Evolutionary conservation across 2,329 filamentous ascomycete species (phyloP).

Genomic region (Botryosphaeria agaves): DNA sequence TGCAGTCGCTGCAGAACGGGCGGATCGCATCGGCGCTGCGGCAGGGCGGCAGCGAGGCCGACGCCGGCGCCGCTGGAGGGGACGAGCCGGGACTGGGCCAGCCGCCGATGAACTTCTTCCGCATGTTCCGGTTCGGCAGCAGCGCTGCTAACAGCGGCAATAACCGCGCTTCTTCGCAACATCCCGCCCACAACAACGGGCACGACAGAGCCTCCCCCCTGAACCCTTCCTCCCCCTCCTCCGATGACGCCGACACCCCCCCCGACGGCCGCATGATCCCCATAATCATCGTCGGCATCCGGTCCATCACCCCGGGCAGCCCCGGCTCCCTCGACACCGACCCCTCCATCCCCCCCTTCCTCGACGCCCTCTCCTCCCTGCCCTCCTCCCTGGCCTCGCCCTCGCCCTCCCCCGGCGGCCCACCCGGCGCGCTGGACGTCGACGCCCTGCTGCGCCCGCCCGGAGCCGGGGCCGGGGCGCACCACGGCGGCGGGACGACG

Average conservation of each 20-base stretch:
- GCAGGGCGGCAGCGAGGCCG: constrained; percentile 23
- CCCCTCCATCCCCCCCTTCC: constrained; percentile 27
- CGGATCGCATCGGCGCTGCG: constrained; percentile 38
- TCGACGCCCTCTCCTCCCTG: constrained; percentile 32
- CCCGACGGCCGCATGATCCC: constrained; percentile 43
- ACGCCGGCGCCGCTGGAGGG: constrained; percentile 18
- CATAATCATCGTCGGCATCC: constrained; percentile 51
- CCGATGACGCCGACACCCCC: constrained; percentile 16
- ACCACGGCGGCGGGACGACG: too few relatives aligned
- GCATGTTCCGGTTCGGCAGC: constrained; percentile 50
- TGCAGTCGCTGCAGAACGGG: constrained; percentile 44
- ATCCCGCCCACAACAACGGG: too few relatives aligned
- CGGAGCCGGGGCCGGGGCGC: constrained; percentile 35
- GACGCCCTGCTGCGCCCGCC: constrained; percentile 34
- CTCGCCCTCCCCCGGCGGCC: constrained; percentile 28
- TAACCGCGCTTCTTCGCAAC: constrained; percentile 6
- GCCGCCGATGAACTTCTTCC: constrained; percentile 47
- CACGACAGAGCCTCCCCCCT: constrained; percentile 4
- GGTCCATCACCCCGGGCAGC: constrained; percentile 40
- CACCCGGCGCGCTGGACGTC: too few relatives aligned
- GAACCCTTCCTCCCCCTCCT: constrained; percentile 9
- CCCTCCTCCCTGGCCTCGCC: constrained; percentile 27
- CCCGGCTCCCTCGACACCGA: constrained; percentile 24
- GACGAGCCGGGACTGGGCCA: constrained; percentile 13
- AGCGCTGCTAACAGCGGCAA: constrained; percentile 17